A percentile compares a stretch with the other conserved stretches of the same genome.
These are phyloP conservation scores for Cercis canadensis DNA, from an alignment of 306 rosid genomes.

Conservation along the genomic window DNA sequence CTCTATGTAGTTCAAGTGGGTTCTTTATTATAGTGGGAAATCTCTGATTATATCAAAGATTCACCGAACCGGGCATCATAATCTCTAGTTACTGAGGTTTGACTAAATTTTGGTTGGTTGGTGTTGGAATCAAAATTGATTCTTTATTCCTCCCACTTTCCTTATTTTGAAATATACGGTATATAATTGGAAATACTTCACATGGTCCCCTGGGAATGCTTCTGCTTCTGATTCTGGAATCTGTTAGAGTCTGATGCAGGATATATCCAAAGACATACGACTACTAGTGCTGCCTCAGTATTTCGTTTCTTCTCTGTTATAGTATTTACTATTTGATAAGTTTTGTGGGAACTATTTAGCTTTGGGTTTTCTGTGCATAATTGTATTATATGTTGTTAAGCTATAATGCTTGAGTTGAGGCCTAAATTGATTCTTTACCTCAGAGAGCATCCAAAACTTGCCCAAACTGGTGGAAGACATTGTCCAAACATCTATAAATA, in stretches of 20 bases:
- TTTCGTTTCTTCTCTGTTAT: background rate
- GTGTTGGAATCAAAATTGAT: background rate
- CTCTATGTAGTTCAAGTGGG: background rate
- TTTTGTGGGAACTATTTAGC: background rate
- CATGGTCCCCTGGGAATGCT: background rate
- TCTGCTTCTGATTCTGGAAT: background rate
- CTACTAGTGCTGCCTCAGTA: background rate
- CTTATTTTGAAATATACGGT: too few relatives aligned
- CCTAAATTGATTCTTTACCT: constrained; percentile 29
- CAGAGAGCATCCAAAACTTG: constrained; percentile 71
- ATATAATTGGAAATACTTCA: background rate
- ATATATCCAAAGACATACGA: too few relatives aligned
- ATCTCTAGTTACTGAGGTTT: background rate
- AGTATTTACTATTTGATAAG: too few relatives aligned
- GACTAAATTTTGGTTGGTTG: background rate
- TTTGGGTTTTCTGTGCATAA: background rate
- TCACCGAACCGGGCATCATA: too few relatives aligned
- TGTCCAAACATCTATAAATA: constrained; percentile 75
- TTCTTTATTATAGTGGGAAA: background rate
- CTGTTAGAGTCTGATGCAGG: background rate
- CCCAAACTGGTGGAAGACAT: constrained; percentile 95
- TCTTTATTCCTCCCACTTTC: too few relatives aligned
- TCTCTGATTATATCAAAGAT: background rate
- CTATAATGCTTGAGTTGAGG: constrained; percentile 16
- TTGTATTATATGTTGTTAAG: too few relatives aligned